Evolutionary conservation across 345 rosid species (phyloP), one percentile per base, ranked within the genome.

Genomic region (Lepidium sativum): DNA sequence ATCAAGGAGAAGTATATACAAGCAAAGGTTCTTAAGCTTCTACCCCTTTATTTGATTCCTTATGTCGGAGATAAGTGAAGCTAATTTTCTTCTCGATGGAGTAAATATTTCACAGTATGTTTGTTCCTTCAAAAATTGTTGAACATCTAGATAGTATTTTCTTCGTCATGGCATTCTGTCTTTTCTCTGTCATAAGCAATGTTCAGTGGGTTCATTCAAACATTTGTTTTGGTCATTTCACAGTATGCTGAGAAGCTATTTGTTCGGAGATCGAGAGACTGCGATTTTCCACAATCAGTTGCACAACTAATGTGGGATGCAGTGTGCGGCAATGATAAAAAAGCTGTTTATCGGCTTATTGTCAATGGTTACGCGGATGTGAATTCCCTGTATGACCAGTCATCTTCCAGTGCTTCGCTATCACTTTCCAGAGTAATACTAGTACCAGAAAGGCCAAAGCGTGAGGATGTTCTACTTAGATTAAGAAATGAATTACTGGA

Each of bases 1-100:
- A 76, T 87, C 17, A 95, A 95, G 84, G 99, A 95, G 84, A 91
- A 91, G 78, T 95, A 85, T 75, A 95, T 95, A 57, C 99, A 91
- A 75, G 91, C 96, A 43, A 95, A 95, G 96, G 99, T 95, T 50
- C 41, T 49, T 57, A 54, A 59, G 41, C 42, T 77, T 78, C 71
- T 27, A 61, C 50, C 41, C 41, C 53, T 60, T 54, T 62, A 33
- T 47, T 43, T 54, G 35, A 18, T 54, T 67, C 44, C 58, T 44
- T 61, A 27, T 55, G 59, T 49, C 14, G 20, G 21, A 43, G 53
- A 63, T 54, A 71, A 17, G 5, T 33, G 8, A 32, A 51, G 54
- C 48, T 69, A 42, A 2, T 39, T 58, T 42, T 39, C 54, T 32
- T 69, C 47, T 69, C 35, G 1, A 32, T 17, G 18, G 20, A 41